Percentiles rank a stretch among this genome's conserved stretches.
These are phyloP conservation scores for Talaromyces borbonicus DNA, from an alignment of 495 filamentous ascomycete species.

Conservation along the genomic window DNA sequence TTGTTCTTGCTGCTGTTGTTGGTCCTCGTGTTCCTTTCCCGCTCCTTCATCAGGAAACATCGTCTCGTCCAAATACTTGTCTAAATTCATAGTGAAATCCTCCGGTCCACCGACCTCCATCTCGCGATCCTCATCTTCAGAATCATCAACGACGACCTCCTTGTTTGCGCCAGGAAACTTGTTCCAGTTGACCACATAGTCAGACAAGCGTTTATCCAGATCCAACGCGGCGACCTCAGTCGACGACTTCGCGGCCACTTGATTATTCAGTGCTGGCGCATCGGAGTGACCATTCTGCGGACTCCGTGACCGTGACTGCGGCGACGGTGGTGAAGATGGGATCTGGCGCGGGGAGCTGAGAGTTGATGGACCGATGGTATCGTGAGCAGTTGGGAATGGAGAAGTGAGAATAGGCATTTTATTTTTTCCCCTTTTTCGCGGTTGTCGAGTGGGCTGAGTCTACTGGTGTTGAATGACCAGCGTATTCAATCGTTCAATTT, in stretches of 20 bases:
- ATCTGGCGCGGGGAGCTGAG: slow-evolving; percentile 22
- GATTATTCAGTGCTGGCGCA: neutral
- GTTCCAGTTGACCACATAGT: slow-evolving; percentile 39
- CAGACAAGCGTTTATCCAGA: slow-evolving; percentile 34
- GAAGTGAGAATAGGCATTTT: slow-evolving; percentile 21
- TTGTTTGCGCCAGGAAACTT: slow-evolving; percentile 33
- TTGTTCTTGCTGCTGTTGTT: slow-evolving; percentile 10
- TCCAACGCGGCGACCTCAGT: slow-evolving; percentile 19
- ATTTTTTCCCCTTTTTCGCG: neutral
- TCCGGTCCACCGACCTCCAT: slow-evolving; percentile 43
- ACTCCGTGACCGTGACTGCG: neutral
- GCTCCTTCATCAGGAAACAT: slow-evolving; percentile 17
- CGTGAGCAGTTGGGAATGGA: slow-evolving; percentile 34
- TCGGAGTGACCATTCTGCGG: neutral
- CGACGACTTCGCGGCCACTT: slow-evolving; percentile 12
- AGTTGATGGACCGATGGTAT: slow-evolving; percentile 36
- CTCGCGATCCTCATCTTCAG: slow-evolving; percentile 24
- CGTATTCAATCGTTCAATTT: neutral
- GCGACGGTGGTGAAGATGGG: slow-evolving; percentile 5
- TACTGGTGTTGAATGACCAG: too few relatives aligned
- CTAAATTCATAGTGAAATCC: slow-evolving; percentile 43
- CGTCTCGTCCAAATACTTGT: slow-evolving; percentile 37
- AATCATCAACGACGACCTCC: slow-evolving; percentile 16
- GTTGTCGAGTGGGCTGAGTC: neutral
- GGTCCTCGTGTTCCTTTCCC: too few relatives aligned